Base-by-base conservation (phyloP, 352 stramenopile genomes). In the Phytophthora syringae region DNA sequence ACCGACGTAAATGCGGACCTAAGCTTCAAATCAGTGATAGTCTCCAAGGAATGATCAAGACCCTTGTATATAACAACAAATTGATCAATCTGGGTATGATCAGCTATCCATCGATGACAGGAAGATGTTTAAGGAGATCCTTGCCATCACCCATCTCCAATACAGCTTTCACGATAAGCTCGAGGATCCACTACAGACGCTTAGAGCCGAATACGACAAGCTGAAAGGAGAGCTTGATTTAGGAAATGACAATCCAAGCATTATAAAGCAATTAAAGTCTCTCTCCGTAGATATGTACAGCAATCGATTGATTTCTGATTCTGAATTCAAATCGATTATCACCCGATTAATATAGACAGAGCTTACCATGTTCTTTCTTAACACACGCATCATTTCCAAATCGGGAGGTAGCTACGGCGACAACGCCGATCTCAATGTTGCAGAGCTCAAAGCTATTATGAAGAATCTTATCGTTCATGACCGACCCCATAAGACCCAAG, bases 191-290 rank as follows among this genome's bases (percentile, higher is more conserved):
- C 1, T 64, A 3, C 30, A 60, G 1, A 21, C 22, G 1, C 25
- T 68, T 11, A 44, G 20, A 1, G 52, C 52, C 21, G 45, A 63
- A 32, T 70, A 65, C 48, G 30, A 60, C 15, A 70, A 70, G 42
- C 62, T 70, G 0, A 70, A 65, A 43, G 60, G 60, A 1, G 51
- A 65, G 34, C 12, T 65, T 39, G 13, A 25, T 12, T 18, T 64
- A n/a, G 61, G 53, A 9, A 64, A 70, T 52, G 48, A 64, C 6
- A 70, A 64, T 52, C 53, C 32, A 32, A 32, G 27, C 27, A 32
- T 32, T 9, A 32, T 32, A 32, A 32, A 60, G 27, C 58, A 60
- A 18, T 27, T 55, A 9, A 60, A 55, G 44, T 39, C 36, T 2
- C 36, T 2, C 24, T 64, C 1, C 27, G 27, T 44, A 16, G 27